Base-by-base conservation (phyloP, 345 rosid species). In the Pugionium cornutum region DNA sequence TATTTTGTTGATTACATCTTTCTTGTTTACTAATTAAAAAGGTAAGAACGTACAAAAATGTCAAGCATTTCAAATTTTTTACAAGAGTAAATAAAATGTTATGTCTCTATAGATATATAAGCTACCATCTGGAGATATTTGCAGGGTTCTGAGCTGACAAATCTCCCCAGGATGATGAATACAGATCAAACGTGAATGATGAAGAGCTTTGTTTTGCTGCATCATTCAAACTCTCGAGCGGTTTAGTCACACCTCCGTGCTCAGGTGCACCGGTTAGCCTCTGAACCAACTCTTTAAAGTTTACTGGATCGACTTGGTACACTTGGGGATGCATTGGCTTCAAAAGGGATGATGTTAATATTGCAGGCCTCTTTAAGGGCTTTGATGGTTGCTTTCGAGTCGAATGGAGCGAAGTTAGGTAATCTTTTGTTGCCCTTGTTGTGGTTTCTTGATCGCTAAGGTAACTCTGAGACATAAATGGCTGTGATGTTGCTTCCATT, bases 271-370 rank as follows among this genome's bases (percentile, higher is more conserved):
- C 87, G 1, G 98, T 92, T 47, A 92, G 88, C 79, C 77, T 81
- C 77, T 89, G 97, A 58, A 92, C 98, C 79, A 92, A 82, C 43
- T 82, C 91, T 62, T 85, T 72, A 82, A 92, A 92, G 75, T 92
- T 79, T 3, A 77, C 55, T 37, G 95, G 84, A 10, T 89, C 89
- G 4, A 92, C 98, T 68, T 62, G 75, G 88, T 92, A 92, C n/a
- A 92, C 84, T 50, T 74, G 82, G 0, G 95, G 84, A 7, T 83
- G 82, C 53, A 70, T 81, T 7, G 92, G 87, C 29, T 89, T 86
- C 56, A 79, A 60, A 7, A 87, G 90, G 6, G 65, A 64, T 40
- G 45, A 60, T 36, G 40, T 3, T 7, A 89, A 84, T 5, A 74
- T 78, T 3, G 82, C 81, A 67, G 84, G 88, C 71, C 83, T 84